Evolutionary conservation across 2,329 filamentous ascomycete species (phyloP).

Genomic region (Penicillium rolfsii): DNA sequence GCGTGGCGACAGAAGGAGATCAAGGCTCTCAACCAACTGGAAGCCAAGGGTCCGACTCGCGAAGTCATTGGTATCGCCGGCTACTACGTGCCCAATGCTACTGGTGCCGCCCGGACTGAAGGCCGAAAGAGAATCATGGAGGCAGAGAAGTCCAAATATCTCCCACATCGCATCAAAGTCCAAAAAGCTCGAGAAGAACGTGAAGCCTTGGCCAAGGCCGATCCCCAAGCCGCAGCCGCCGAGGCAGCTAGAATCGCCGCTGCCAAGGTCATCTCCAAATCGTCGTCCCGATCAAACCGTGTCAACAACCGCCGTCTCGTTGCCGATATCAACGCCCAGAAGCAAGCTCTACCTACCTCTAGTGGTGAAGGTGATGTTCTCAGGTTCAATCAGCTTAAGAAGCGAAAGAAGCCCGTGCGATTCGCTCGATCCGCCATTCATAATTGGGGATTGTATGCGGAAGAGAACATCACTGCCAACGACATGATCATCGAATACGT

Average conservation of each 20-base stretch:
- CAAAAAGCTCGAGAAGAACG: constrained; percentile 88
- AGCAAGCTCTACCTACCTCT: constrained; percentile 70
- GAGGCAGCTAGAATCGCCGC: constrained; percentile 74
- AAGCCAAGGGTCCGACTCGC: constrained; percentile 57
- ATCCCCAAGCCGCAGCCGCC: constrained; percentile 66
- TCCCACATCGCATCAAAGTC: constrained; percentile 96
- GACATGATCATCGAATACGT: constrained; percentile 99
- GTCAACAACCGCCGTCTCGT: constrained; percentile 94
- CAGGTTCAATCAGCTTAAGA: constrained; percentile 98
- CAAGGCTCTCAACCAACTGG: constrained; percentile 67
- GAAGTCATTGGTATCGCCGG: constrained; percentile 61
- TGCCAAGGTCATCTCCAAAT: constrained; percentile 80
- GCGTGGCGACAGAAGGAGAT: constrained; percentile 73
- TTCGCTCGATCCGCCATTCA: constrained; percentile 98
- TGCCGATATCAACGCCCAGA: constrained; percentile 93
- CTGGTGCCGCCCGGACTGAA: constrained; percentile 87
- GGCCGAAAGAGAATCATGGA: constrained; percentile 95
- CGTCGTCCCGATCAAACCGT: constrained; percentile 88
- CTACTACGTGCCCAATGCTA: constrained; percentile 82
- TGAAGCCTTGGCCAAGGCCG: constrained; percentile 70
- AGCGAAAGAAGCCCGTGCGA: constrained; percentile 98
- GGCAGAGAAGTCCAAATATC: constrained; percentile 95
- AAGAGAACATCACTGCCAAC: constrained; percentile 95
- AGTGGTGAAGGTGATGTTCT: constrained; percentile 85
- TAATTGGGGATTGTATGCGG: constrained; percentile 97